Percentiles rank a stretch among this genome's conserved stretches.
phyloP scores from a whole-genome alignment of 2,329 filamentous ascomycete species.

The Epichloe brachyelytri region DNA sequence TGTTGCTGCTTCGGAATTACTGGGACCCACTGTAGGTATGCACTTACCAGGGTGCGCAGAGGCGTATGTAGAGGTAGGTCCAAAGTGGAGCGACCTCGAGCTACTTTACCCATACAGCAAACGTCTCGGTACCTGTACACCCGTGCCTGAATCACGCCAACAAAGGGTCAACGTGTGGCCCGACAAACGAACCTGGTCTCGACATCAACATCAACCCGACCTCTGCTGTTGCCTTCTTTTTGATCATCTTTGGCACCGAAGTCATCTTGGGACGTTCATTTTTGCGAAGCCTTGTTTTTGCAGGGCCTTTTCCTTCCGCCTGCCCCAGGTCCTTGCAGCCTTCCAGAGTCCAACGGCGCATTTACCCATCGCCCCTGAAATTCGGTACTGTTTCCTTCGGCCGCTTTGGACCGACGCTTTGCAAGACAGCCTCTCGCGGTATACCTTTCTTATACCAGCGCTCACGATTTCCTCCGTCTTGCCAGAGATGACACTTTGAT shows the following conservation, averaged over 20 bases:
- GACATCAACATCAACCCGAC: not conserved
- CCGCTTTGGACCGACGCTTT: not conserved
- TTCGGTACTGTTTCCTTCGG: not conserved
- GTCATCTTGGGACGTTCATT: not conserved
- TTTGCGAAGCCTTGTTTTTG: not conserved
- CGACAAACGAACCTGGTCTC: not conserved
- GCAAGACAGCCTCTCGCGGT: not conserved
- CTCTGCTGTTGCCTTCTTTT: not conserved
- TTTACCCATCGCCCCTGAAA: not conserved
- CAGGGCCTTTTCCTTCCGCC: not conserved
- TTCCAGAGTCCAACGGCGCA: not conserved
- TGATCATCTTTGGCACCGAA: not conserved
- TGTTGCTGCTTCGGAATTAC: too few relatives aligned
- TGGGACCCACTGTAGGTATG: too few relatives aligned
- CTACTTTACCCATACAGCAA: not conserved
- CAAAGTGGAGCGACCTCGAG: not conserved
- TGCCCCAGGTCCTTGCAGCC: not conserved
- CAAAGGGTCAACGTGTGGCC: not conserved
- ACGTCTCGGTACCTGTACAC: not conserved
- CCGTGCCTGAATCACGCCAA: slow-evolving; percentile 2
- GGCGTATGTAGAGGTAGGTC: not conserved
- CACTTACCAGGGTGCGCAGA: not conserved
- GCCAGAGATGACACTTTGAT: slow-evolving; percentile 2
- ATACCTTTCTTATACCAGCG: not conserved
- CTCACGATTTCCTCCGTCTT: not conserved